Conservation (phyloP, 441 rosid species). For the Mallotus japonicus region DNA sequence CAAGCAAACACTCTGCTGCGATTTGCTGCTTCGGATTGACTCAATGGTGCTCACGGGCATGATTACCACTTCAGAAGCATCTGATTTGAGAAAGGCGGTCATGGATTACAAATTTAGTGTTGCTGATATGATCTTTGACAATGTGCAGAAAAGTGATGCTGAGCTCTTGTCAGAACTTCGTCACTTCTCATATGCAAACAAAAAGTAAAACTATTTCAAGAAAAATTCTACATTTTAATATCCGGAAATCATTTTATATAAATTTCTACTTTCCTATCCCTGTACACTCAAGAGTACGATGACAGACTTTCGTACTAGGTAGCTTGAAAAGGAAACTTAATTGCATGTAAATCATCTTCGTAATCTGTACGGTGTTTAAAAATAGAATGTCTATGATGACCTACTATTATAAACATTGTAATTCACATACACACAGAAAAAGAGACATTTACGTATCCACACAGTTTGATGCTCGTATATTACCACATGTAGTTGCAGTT, state of each 20-base stretch:
- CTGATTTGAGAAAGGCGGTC: slow-evolving; percentile 52
- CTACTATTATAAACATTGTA: background rate
- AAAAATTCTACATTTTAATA: background rate
- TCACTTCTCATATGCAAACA: slow-evolving; percentile 42
- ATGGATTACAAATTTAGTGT: slow-evolving; percentile 43
- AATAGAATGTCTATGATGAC: too few relatives aligned
- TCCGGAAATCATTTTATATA: slow-evolving; percentile 20
- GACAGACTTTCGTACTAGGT: background rate
- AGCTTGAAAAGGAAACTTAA: background rate
- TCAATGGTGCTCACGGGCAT: slow-evolving; percentile 66
- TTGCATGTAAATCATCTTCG: background rate
- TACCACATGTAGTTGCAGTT: background rate
- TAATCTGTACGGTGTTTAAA: background rate
- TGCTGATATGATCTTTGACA: slow-evolving; percentile 44
- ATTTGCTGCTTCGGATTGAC: slow-evolving; percentile 71
- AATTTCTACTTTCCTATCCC: background rate
- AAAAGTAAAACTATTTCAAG: slow-evolving; percentile 39
- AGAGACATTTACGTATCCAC: too few relatives aligned
- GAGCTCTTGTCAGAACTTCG: slow-evolving; percentile 60
- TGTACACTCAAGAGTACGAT: background rate
- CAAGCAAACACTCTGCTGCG: slow-evolving; percentile 47
- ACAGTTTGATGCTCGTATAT: background rate
- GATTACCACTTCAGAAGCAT: slow-evolving; percentile 56
- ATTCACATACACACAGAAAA: too few relatives aligned
- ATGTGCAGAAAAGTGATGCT: slow-evolving; percentile 48